These are phyloP conservation scores for Thelonectria olida DNA, from an alignment of 2,329 filamentous ascomycete species.

Conservation along the genomic window DNA sequence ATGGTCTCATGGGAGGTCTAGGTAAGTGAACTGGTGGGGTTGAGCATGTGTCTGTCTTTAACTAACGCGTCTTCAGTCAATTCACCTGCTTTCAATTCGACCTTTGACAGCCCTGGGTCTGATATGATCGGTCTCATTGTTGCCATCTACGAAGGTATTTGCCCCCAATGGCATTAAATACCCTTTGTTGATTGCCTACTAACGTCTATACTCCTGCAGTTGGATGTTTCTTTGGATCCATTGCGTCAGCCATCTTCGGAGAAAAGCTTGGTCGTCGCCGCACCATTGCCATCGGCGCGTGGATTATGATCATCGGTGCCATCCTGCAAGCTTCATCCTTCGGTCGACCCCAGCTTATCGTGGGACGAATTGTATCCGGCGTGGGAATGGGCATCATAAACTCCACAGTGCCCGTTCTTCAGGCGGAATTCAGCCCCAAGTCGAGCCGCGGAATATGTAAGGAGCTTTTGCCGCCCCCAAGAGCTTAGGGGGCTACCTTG, in stretches of 20 bases:
- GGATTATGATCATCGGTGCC: constrained; percentile 55
- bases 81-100: constrained; percentile 49
- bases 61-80: constrained; percentile 45
- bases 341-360: constrained; percentile 42
- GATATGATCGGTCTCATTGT: constrained; percentile 57
- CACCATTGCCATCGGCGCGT: constrained; percentile 52
- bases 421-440: constrained; percentile 53
- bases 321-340: constrained; percentile 6
- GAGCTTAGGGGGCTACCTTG: neutral
- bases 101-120: constrained; percentile 50
- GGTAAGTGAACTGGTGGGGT: constrained; percentile 23
- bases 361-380: constrained; percentile 58
- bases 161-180: neutral
- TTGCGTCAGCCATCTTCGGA: constrained; percentile 49
- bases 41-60: constrained; percentile 30
- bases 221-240: constrained; percentile 42
- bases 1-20: constrained; percentile 54
- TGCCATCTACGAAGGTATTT: constrained; percentile 53
- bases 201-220: constrained; percentile 24
- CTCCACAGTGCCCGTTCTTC: constrained; percentile 54
- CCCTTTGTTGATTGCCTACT: neutral
- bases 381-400: constrained; percentile 57
- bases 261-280: constrained; percentile 55
- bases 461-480: too few species aligned
- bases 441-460: constrained; percentile 47